Base-by-base conservation (phyloP, 768 basidiomycete species). In the Xanthoconium purpureum region DNA sequence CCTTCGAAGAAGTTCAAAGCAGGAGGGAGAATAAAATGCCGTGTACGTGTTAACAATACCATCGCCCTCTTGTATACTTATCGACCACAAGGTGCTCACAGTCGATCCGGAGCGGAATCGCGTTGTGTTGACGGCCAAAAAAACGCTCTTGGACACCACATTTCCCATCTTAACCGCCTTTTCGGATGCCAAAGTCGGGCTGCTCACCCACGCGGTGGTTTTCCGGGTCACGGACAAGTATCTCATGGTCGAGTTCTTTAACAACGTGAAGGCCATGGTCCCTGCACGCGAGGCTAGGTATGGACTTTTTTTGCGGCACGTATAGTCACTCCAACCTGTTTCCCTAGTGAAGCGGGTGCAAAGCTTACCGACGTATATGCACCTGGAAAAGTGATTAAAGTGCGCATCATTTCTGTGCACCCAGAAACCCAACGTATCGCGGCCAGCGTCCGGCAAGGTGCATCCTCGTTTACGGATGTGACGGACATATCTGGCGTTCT, bases 1-100 rank as follows among this genome's bases (percentile, higher is more conserved):
- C 96, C 96, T 11, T 85, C 92, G 42, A 91, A 87, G 73, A 82
- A 88, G 57, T 99, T 97, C 77, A 94, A 92, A 66, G 75, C 80
- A 20, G 95, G 94, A 28, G 79, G 80, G 5, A 81, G 69, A 50
- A 88, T 98, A 71, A 96, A 90, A 75, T 94, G 92, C 63, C 77
- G 92, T 56, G 94, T 94, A 73, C 8, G 87, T 74, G 1, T 28
- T 50, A 13, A 30, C 39, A 35, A 8, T n/a, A 14, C 24, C 39
- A 20, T 44, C 18, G 0, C 14, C 5, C 32, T 37, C 24, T 13
- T 39, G 44, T 52, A 39, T 48, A 55, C 40, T 45, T 50, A 40
- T 46, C 15, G 15, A 42, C 45, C 37, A n/a, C 57, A 57, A 92
- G 89, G 87, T 98, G 28, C 84, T 96, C 30, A 80, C 84, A 2